Evolutionary conservation across 805 yeast species (phyloP).

Genomic region (Schizosaccharomyces lindneri): DNA sequence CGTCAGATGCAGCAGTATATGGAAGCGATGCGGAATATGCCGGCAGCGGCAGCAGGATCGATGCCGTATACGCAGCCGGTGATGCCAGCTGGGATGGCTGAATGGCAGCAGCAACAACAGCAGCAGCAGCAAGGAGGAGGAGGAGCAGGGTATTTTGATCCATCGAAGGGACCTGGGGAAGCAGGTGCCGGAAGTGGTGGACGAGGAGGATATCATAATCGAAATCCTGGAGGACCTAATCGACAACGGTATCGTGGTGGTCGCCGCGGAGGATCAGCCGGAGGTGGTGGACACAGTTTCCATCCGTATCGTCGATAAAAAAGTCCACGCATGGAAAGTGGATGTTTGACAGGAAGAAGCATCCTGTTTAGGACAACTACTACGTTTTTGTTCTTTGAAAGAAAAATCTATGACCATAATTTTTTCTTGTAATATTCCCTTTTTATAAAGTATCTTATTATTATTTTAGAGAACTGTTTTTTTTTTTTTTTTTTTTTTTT

Average conservation of each 20-base stretch:
- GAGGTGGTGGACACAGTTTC: neutral
- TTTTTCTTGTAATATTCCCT: too few relatives aligned
- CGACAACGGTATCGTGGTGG: neutral
- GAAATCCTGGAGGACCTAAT: neutral
- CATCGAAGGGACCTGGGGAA: neutral
- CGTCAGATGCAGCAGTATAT: constrained; percentile 17
- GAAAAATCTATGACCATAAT: too few relatives aligned
- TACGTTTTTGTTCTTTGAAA: too few relatives aligned
- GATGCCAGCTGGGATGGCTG: neutral
- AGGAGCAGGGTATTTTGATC: neutral
- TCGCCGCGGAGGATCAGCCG: neutral
- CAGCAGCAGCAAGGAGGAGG: neutral
- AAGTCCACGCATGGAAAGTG: neutral
- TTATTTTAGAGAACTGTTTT: too few relatives aligned
- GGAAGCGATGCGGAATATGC: constrained; percentile 13
- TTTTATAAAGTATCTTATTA: too few relatives aligned
- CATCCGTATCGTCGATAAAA: constrained; percentile 1
- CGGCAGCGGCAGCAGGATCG: neutral
- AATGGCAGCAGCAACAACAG: neutral
- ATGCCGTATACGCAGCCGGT: neutral
- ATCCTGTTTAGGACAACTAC: too few relatives aligned
- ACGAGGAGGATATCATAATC: neutral
- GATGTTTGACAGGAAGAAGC: too few relatives aligned
- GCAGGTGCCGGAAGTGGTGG: too few relatives aligned
- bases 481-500: too few relatives aligned